phyloP scores from a whole-genome alignment of 768 basidiomycete species.

The Dendrothele bispora region DNA sequence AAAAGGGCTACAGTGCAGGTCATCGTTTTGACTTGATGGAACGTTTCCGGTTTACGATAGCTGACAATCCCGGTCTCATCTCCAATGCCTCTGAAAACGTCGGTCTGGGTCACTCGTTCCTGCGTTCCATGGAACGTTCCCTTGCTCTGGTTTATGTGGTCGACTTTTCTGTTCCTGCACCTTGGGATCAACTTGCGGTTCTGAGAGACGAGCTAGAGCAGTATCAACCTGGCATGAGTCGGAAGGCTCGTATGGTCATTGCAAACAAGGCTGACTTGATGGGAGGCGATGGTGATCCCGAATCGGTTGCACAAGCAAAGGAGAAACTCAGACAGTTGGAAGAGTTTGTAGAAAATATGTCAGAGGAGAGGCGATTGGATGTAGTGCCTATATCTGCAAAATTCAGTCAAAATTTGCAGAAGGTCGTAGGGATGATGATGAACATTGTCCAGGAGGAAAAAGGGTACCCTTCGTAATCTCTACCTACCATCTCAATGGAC shows the following conservation, averaged over 20 bases:
- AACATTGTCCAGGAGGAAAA: conserved; percentile 46
- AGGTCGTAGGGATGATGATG: conserved; percentile 67
- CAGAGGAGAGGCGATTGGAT: conserved; percentile 44
- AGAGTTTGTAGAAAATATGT: conserved; percentile 48
- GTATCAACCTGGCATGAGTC: conserved; percentile 77
- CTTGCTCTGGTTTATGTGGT: conserved; percentile 90
- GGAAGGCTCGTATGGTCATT: conserved; percentile 76
- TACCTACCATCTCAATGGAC: no score
- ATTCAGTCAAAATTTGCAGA: conserved; percentile 76
- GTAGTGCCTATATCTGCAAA: conserved; percentile 87
- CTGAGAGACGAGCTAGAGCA: conserved; percentile 83
- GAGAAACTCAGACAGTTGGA: conserved; percentile 58
- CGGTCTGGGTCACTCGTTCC: conserved; percentile 91
- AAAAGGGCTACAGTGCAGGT: conserved; percentile 30
- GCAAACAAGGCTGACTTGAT: conserved; percentile 96
- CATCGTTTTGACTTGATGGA: conserved; percentile 65
- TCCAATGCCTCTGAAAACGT: conserved; percentile 82
- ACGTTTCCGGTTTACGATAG: conserved; percentile 87
- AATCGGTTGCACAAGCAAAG: conserved; percentile 51
- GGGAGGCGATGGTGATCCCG: conserved; percentile 46
- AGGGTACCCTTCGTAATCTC: no score
- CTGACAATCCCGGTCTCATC: conserved; percentile 96
- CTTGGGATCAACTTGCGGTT: conserved; percentile 74
- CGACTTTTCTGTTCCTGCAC: conserved; percentile 72
- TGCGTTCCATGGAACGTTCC: conserved; percentile 91